Evolutionary conservation across 345 rosid genomes (phyloP).

Genomic region (Corymbia maculata): DNA sequence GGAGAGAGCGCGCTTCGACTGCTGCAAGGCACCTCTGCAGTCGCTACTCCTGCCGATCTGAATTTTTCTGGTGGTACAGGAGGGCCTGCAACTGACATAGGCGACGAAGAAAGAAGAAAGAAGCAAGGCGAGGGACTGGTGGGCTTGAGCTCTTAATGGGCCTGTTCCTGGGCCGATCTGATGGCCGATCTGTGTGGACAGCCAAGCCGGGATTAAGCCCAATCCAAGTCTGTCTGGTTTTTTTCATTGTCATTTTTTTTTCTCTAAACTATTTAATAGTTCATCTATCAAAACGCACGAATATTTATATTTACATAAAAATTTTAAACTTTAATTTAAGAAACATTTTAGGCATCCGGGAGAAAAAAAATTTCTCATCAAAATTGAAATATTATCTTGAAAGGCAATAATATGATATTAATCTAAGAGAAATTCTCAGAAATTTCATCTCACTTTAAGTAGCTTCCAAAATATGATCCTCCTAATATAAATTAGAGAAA

Average conservation of each 20-base stretch:
- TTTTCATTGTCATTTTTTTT: not conserved
- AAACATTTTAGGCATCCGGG: not conserved
- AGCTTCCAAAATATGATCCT: not conserved
- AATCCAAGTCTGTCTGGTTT: not conserved
- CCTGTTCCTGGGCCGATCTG: not conserved
- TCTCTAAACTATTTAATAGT: not conserved
- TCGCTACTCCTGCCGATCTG: not conserved
- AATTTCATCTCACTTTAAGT: not conserved
- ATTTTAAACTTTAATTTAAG: not conserved
- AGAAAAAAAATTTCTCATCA: not conserved
- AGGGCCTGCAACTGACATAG: not conserved
- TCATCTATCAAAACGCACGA: not conserved
- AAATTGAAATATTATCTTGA: not conserved
- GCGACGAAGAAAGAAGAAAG: not conserved
- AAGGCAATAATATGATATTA: not conserved
- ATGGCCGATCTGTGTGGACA: not conserved
- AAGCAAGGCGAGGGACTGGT: not conserved
- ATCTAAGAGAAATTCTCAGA: not conserved
- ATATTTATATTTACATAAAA: not conserved
- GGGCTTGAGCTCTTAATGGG: not conserved
- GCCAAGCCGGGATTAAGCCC: not conserved
- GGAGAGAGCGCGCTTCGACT: not conserved
- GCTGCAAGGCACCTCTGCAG: not conserved
- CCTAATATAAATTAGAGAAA: not conserved
- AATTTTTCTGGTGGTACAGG: not conserved